Conservation (phyloP, 139 green algal species). For the Penium margaritaceum region DNA sequence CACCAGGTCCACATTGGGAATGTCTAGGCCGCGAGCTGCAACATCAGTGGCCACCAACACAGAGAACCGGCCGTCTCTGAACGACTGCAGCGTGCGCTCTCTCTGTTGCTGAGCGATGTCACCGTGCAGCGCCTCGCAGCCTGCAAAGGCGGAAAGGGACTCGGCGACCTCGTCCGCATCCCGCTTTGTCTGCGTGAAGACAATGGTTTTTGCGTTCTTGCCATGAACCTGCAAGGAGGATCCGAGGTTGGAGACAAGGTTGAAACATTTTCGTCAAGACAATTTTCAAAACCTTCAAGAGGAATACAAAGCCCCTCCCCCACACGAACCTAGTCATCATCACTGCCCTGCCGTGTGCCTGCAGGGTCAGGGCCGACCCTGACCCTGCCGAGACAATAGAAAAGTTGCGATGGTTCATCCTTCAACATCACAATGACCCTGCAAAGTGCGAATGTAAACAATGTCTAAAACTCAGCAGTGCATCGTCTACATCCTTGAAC, state of each 20-base stretch:
- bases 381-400: too few relatives aligned
- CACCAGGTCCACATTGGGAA: conserved; percentile 57
- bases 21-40: conserved; percentile 56
- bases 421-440: too few relatives aligned
- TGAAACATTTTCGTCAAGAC: not conserved
- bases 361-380: too few relatives aligned
- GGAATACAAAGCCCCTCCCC: not conserved
- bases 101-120: conserved; percentile 55
- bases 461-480: too few relatives aligned
- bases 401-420: too few relatives aligned
- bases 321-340: too few relatives aligned
- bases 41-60: conserved; percentile 63
- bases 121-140: conserved; percentile 54
- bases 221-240: conserved; percentile 65
- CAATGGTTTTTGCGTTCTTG: conserved; percentile 67
- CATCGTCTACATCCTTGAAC: too few relatives aligned
- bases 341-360: too few relatives aligned
- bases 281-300: not conserved
- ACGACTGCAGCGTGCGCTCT: conserved; percentile 52
- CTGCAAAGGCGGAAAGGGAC: conserved; percentile 12
- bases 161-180: conserved; percentile 53
- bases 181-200: conserved; percentile 74
- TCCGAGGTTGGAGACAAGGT: too few relatives aligned
- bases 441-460: too few relatives aligned
- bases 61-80: conserved; percentile 50